phyloP scores from a whole-genome alignment of 2,329 filamentous ascomycete species.

The Truncatella angustata region DNA sequence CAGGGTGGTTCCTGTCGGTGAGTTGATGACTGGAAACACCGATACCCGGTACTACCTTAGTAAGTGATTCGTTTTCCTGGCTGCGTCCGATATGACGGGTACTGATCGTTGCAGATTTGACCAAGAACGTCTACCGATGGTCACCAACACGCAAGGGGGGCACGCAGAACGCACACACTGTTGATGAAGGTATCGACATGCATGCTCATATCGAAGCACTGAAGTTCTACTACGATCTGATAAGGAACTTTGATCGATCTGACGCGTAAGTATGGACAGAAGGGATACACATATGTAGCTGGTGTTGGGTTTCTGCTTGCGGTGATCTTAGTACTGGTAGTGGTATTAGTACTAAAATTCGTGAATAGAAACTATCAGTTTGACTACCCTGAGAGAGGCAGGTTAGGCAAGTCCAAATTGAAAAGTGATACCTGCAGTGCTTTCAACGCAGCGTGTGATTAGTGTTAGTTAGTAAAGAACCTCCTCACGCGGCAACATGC shows the following conservation, averaged over 20 bases:
- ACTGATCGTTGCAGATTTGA: slow-evolving; percentile 24
- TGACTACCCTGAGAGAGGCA: no score
- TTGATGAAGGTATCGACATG: slow-evolving; percentile 38
- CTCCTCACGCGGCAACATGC: neutral
- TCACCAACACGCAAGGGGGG: slow-evolving; percentile 32
- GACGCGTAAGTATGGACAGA: no score
- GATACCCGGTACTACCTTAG: slow-evolving; percentile 36
- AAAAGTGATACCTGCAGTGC: no score
- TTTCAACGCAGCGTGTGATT: no score
- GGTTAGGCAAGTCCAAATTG: no score
- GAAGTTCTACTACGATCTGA: slow-evolving; percentile 36
- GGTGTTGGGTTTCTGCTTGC: no score
- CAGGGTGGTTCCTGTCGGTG: slow-evolving; percentile 33
- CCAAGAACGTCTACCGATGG: slow-evolving; percentile 38
- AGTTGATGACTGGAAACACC: slow-evolving; percentile 36
- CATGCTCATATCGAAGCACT: slow-evolving; percentile 35
- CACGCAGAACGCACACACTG: slow-evolving; percentile 32
- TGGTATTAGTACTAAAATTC: no score
- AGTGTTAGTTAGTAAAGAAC: no score
- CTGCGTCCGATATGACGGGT: neutral
- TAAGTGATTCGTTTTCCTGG: slow-evolving; percentile 17
- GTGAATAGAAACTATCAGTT: no score
- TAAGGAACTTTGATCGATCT: slow-evolving; percentile 34
- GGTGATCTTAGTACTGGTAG: no score
- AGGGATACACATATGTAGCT: no score